Evolutionary conservation across 768 basidiomycete genomes (phyloP), one percentile per base, ranked within the genome.

Genomic region (Gymnopilus dilepis): DNA sequence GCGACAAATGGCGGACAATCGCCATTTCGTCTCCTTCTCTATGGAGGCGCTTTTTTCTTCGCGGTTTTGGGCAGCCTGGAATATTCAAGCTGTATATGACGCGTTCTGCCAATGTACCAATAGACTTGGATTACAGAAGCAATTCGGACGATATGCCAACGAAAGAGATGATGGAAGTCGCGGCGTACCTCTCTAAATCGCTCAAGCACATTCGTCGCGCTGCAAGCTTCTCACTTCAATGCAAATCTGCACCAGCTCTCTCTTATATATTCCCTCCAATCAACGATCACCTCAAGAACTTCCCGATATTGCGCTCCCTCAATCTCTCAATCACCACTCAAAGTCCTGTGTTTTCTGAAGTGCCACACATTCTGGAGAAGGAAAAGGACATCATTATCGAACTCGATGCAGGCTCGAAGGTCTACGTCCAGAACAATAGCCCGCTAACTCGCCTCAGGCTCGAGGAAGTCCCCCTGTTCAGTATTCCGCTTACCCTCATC

Each of bases 1-100:
- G 80, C 66, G 76, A 71, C 50, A 74, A 73, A 59, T 87, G 85
- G 85, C 80, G 85, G 15, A 67, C 65, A 28, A 70, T 84, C 28
- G 77, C 78, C 4, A 71, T 86, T 21, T 63, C 69, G 17, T 79
- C 79, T 6, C 74, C 84, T 3, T 57, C 65, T 6, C 74, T 86
- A 19, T 87, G 85, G 85, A 73, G 80, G 6, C 65, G 60, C 22
- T 58, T 72, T 42, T 28, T 65, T 38, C 53, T 70, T 17, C 67
- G 62, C 26, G 68, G 67, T 5, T 69, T 64, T 42, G 31, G 40
- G 34, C 62, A 63, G 3, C 47, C 42, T 7, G 58, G 64, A 28
- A 21, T 65, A 6, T 21, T 58, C 13, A 60, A 50, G 38, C 48
- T 68, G 17, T 81, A 77, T 61, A 62, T 80, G 61, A 62, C 73